Conservation (phyloP, 345 rosid genomes). For the Eucalyptus dawsonii region DNA sequence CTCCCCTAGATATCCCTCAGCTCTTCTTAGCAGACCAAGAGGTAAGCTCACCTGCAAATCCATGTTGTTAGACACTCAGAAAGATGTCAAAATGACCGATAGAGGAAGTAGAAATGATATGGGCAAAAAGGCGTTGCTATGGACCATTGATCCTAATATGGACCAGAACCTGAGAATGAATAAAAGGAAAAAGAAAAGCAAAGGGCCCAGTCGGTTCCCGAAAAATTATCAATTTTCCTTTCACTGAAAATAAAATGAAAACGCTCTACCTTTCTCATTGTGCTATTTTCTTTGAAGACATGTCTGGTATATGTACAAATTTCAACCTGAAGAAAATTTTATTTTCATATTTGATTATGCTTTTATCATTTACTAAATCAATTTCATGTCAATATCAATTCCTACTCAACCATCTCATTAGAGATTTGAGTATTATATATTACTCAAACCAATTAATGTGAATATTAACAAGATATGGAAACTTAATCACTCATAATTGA, state of each 20-base stretch:
- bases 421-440: neutral
- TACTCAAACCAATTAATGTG: neutral
- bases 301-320: neutral
- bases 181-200: neutral
- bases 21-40: constrained; percentile 43
- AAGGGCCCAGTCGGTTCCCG: neutral
- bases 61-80: neutral
- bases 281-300: neutral
- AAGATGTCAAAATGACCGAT: neutral
- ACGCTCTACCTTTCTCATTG: neutral
- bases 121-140: neutral
- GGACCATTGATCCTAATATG: neutral
- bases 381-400: neutral
- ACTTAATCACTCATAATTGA: neutral
- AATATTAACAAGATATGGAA: neutral
- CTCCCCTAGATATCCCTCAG: constrained; percentile 50
- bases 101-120: neutral
- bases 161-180: neutral
- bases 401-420: neutral
- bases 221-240: neutral
- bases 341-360: neutral
- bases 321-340: neutral
- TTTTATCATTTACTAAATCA: neutral
- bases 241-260: neutral
- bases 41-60: constrained; percentile 50